A percentile compares a stretch with the other conserved stretches of the same genome.
These are phyloP conservation scores for Phytopythium boreale DNA, from an alignment of 352 stramenopile genomes.

Conservation along the genomic window DNA sequence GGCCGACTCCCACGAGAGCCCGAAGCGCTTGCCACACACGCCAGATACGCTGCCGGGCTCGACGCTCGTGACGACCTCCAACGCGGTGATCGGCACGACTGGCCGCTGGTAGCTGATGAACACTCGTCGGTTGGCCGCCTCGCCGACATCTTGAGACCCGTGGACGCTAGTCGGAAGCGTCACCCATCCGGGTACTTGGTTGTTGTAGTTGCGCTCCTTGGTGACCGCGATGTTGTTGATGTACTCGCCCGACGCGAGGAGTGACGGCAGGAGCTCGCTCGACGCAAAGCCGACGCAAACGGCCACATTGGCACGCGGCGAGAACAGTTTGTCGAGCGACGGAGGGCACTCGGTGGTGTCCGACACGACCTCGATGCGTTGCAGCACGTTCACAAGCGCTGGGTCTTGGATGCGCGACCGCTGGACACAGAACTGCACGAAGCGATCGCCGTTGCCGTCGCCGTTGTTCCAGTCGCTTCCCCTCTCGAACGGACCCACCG, in stretches of 20 bases:
- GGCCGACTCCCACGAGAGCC: background rate
- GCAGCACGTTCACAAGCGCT: background rate
- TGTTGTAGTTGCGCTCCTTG: slow-evolving; percentile 5
- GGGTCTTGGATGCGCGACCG: background rate
- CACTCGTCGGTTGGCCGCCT: background rate
- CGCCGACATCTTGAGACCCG: background rate
- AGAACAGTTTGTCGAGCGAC: background rate
- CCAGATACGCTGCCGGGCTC: background rate
- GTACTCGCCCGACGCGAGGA: background rate
- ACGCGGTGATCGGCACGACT: background rate
- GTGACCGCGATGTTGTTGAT: slow-evolving; percentile 1
- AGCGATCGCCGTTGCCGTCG: background rate
- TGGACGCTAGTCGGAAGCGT: background rate
- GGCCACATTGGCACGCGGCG: background rate
- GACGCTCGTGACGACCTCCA: background rate
- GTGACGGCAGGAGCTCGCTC: background rate
- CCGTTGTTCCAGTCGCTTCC: background rate
- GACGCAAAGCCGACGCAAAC: background rate
- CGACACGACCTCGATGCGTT: background rate
- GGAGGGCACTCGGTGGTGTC: background rate
- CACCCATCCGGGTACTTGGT: background rate
- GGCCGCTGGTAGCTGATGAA: slow-evolving; percentile 3
- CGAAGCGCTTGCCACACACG: background rate
- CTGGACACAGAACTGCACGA: background rate
- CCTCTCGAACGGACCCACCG: background rate